Evolutionary conservation across 768 basidiomycete genomes (phyloP), one percentile per base, ranked within the genome.

Genomic region (Mycena rebaudengoi): DNA sequence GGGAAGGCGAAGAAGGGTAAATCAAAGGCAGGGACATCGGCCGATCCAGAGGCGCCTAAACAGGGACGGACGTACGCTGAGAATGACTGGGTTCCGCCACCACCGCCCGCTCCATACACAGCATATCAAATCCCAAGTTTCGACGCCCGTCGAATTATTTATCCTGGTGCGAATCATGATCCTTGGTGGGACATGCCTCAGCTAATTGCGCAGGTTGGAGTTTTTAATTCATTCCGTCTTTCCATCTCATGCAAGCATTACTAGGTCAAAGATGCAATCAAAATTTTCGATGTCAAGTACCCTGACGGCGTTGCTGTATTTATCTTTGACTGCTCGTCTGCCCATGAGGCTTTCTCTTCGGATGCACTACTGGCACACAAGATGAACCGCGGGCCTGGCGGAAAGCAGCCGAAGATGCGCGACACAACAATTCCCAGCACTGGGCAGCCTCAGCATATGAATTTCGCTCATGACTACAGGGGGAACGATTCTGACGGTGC

Each of bases 121-220:
- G 48, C 29, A 32, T 60, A 60, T 33, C 46, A 53, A 35, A 63
- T 53, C 25, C 48, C 57, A 6, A 45, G 44, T 20, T 55, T 46
- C n/a, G 63, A 68, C 30, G 59, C 68, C 4, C 13, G 59, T 16
- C 32, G 64, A 6, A 73, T 74, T 28, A 75, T 74, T 12, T 71
- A 68, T 57, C 72, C 68, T 2, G 73, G 73, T 18, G 66, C 67
- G 28, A 69, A 69, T 35, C 41, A 71, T 14, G 61, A 74, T 60
- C 57, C 60, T 5, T 74, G 67, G 39, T 74, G 73, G 72, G 72
- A 70, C 46, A 62, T 71, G 61, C 57, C 68, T 0, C 66, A 72
- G n/a, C 59, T 73, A n/a, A 62, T 70, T n/a, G 62, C 58, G n/a
- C 68, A 73, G 62, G 48, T 58, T 13, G 6, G n/a, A n/a, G 26